Percentiles rank a stretch among this genome's conserved stretches.
Evolutionary conservation across 2,329 filamentous ascomycete genomes (phyloP).

Genomic region (Colletotrichum destructivum): DNA sequence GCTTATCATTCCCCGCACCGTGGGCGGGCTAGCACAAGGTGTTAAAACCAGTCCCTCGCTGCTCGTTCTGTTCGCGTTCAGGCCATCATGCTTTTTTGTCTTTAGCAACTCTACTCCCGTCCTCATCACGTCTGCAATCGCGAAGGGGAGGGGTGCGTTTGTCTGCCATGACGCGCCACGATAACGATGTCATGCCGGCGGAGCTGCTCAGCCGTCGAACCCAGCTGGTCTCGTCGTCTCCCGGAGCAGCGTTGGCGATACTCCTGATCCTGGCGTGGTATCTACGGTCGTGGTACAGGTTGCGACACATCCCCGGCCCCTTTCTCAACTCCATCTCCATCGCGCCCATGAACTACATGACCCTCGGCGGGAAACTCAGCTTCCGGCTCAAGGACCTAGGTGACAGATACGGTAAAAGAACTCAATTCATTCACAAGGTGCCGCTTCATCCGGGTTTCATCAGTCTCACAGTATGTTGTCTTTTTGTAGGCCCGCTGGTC

Average conservation of each 20-base stretch:
- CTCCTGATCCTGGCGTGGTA: slow-evolving; percentile 12
- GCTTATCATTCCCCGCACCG: slow-evolving; percentile 7
- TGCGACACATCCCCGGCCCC: slow-evolving; percentile 53
- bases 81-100: background rate
- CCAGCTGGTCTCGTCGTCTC: too few species aligned
- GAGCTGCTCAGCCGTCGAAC: background rate
- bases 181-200: background rate
- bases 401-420: slow-evolving; percentile 24
- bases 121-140: too few species aligned
- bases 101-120: background rate
- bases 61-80: too few species aligned
- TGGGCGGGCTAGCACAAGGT: background rate
- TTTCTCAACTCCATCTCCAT: slow-evolving; percentile 51
- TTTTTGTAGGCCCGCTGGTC: slow-evolving; percentile 43
- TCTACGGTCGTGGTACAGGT: slow-evolving; percentile 47
- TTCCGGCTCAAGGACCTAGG: slow-evolving; percentile 32
- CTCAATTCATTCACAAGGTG: too few species aligned
- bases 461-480: slow-evolving; percentile 44
- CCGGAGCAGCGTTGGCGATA: background rate
- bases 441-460: slow-evolving; percentile 20
- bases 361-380: slow-evolving; percentile 23
- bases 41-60: background rate
- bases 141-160: background rate
- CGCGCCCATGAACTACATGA: slow-evolving; percentile 47
- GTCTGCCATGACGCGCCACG: background rate